Conservation (phyloP, 495 filamentous ascomycete genomes). For the Cercophora sp. region DNA sequence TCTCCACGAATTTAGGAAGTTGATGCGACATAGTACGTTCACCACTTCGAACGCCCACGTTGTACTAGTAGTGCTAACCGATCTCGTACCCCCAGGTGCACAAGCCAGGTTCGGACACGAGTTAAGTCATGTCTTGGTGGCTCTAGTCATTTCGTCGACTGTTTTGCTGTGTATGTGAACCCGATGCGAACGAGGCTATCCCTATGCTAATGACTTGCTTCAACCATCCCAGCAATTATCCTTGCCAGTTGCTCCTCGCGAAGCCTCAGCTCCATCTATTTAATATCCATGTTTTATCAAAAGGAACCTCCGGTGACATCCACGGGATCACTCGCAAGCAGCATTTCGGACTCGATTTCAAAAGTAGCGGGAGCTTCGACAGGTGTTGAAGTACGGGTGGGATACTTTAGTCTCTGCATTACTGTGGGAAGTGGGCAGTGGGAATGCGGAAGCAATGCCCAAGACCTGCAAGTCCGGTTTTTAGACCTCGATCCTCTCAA, state of each 20-base stretch:
- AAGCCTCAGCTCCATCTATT: neutral
- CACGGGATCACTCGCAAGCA: neutral
- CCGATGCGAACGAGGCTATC: no score
- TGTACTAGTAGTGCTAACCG: no score
- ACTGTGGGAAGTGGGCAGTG: neutral
- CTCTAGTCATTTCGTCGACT: neutral
- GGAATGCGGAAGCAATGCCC: neutral
- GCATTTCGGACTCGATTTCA: neutral
- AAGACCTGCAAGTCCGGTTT: neutral
- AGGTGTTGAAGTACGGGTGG: neutral
- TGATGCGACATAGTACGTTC: no score
- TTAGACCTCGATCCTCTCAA: neutral
- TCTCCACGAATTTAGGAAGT: no score
- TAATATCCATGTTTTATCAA: neutral
- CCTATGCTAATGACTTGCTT: no score
- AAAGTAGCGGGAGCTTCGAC: neutral
- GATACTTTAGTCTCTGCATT: neutral
- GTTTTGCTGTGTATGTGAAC: neutral
- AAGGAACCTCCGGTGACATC: neutral
- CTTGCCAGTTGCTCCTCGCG: neutral
- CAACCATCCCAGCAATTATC: no score
- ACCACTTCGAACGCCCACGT: no score
- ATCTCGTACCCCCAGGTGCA: neutral
- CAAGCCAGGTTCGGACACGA: neutral
- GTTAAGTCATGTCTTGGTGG: neutral